phyloP scores from a whole-genome alignment of 2,329 filamentous ascomycete genomes.

The Chrysoporthe austroafricana region DNA sequence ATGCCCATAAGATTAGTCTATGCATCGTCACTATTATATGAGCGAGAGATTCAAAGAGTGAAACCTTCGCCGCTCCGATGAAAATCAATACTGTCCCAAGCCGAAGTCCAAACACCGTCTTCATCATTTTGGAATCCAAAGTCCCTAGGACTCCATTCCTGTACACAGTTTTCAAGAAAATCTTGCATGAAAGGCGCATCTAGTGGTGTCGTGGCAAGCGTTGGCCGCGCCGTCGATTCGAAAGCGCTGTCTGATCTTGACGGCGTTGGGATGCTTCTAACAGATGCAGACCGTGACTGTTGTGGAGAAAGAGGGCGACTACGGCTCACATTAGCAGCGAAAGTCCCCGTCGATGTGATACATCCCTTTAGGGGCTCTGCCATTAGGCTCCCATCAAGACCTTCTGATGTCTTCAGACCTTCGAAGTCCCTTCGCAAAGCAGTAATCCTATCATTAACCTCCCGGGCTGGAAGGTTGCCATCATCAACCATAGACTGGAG shows the following conservation, averaged over 20 bases:
- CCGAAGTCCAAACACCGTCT: constrained; percentile 2
- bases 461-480: constrained; percentile 35
- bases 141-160: constrained; percentile 11
- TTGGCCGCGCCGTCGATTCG: background rate
- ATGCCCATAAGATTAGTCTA: background rate
- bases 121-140: constrained; percentile 8
- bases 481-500: constrained; percentile 36
- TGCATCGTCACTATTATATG: background rate
- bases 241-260: background rate
- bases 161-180: constrained; percentile 13
- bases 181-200: constrained; percentile 16
- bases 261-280: background rate
- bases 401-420: constrained; percentile 5
- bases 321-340: constrained; percentile 16
- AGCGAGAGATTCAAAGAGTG: background rate
- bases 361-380: constrained; percentile 8
- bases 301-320: background rate
- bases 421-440: constrained; percentile 29
- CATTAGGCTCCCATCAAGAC: constrained; percentile 2
- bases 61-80: constrained; percentile 2
- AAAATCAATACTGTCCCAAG: constrained; percentile 8
- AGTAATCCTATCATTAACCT: constrained; percentile 32
- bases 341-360: constrained; percentile 15
- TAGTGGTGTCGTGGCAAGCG: constrained; percentile 5
- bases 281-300: background rate